Conservation (phyloP, 306 rosid species). For the Malus sieversii region DNA sequence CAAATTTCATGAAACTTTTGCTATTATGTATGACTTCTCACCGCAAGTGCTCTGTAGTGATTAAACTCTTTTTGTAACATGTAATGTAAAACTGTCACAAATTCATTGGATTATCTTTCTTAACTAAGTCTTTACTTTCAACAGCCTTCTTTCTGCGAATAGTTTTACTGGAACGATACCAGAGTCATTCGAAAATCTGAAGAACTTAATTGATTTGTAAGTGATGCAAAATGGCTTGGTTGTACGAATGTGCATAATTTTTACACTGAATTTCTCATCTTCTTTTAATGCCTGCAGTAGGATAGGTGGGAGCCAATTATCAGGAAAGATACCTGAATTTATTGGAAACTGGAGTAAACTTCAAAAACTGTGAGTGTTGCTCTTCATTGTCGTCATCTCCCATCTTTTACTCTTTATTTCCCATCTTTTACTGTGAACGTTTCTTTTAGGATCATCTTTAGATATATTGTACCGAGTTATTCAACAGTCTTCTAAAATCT, state of each 20-base stretch:
- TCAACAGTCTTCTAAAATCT: too few species aligned
- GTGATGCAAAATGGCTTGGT: slow-evolving; percentile 16
- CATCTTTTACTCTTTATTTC: too few species aligned
- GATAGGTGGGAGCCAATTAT: slow-evolving; percentile 58
- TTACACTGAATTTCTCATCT: background rate
- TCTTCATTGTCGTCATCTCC: too few species aligned
- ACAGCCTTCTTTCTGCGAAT: slow-evolving; percentile 47
- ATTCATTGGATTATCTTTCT: too few species aligned
- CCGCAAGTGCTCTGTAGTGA: too few species aligned
- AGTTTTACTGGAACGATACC: slow-evolving; percentile 61
- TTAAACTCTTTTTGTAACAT: too few species aligned
- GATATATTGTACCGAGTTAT: too few species aligned
- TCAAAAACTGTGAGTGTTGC: background rate
- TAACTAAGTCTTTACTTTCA: background rate
- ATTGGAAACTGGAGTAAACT: slow-evolving; percentile 67
- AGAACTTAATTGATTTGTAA: slow-evolving; percentile 53
- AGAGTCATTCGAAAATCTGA: slow-evolving; percentile 37
- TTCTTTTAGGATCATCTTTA: too few species aligned
- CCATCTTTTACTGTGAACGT: too few species aligned
- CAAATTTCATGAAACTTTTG: too few species aligned
- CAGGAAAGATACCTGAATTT: slow-evolving; percentile 53
- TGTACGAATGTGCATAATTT: background rate
- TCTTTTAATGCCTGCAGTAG: slow-evolving; percentile 40
- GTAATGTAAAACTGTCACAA: too few species aligned
- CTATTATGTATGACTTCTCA: too few species aligned